Conservation (phyloP, 2,329 filamentous ascomycete genomes). For the Alternaria incomplexa region DNA sequence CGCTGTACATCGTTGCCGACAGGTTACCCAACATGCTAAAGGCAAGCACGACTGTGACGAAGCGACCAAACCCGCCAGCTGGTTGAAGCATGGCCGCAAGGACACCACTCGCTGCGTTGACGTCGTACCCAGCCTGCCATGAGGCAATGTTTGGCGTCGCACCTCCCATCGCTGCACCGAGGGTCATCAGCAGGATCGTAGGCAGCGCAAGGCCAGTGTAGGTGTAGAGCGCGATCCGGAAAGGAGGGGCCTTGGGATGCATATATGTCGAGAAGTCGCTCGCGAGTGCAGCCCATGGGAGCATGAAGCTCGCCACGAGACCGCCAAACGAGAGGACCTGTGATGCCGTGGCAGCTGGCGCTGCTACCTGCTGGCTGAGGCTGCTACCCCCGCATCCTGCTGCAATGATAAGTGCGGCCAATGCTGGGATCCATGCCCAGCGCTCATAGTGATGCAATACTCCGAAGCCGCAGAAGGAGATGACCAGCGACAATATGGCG, state of each 20-base stretch:
- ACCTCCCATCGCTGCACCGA: conserved; percentile 69
- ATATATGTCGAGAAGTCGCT: conserved; percentile 69
- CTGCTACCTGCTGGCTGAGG: conserved; percentile 56
- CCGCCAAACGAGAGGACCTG: conserved; percentile 64
- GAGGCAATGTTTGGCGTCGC: conserved; percentile 61
- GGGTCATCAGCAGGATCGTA: conserved; percentile 65
- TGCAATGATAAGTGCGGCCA: conserved; percentile 62
- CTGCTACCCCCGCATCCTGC: conserved; percentile 60
- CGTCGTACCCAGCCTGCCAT: conserved; percentile 62
- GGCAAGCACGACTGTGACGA: conserved; percentile 65
- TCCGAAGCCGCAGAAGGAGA: conserved; percentile 67
- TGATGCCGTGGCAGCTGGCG: conserved; percentile 53
- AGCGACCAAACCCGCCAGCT: conserved; percentile 66
- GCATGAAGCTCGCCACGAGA: conserved; percentile 68
- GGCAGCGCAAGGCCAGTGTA: conserved; percentile 63
- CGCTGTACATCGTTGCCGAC: conserved; percentile 65
- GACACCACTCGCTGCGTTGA: conserved; percentile 63
- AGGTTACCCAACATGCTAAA: conserved; percentile 63
- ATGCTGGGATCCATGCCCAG: conserved; percentile 63
- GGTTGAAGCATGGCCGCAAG: conserved; percentile 65
- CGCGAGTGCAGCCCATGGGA: conserved; percentile 66
- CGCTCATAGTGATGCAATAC: conserved; percentile 64
- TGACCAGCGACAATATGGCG: conserved; percentile 61
- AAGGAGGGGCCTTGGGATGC: conserved; percentile 60
- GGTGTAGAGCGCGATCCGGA: conserved; percentile 61